Percentiles rank a stretch among this genome's conserved stretches.
Conservation (phyloP, 2,329 filamentous ascomycete genomes). For the Nothophoma quercina region DNA sequence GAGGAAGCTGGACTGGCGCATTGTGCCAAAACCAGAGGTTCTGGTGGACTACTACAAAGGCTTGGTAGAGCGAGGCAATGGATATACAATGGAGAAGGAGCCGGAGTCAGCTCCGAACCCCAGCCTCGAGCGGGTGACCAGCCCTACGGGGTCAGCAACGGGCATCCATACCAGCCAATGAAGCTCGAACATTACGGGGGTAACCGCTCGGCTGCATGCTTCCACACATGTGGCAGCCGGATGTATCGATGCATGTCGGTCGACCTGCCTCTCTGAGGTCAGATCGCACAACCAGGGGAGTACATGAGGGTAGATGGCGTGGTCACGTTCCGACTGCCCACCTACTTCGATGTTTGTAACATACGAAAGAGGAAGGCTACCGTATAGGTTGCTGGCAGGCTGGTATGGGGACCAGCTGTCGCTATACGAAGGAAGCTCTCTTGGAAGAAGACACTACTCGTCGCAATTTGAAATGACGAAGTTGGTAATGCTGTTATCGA, state of each 20-base stretch:
- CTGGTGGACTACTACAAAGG: slow-evolving; percentile 92
- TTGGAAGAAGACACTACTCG: slow-evolving; percentile 1
- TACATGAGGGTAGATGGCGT: not conserved
- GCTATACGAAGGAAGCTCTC: slow-evolving; percentile 21
- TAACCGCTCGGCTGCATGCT: slow-evolving; percentile 6
- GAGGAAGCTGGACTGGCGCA: slow-evolving; percentile 92
- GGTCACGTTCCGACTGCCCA: not conserved
- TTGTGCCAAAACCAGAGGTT: slow-evolving; percentile 93
- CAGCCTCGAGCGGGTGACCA: slow-evolving; percentile 18
- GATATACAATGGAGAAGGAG: slow-evolving; percentile 60
- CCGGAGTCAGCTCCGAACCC: slow-evolving; percentile 22
- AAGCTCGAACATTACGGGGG: slow-evolving; percentile 8
- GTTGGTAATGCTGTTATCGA: not conserved
- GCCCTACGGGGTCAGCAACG: slow-evolving; percentile 30
- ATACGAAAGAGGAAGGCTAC: slow-evolving; percentile 14
- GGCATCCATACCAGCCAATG: slow-evolving; percentile 32
- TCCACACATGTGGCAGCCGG: slow-evolving; percentile 1
- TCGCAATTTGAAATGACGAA: not conserved
- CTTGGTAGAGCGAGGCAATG: slow-evolving; percentile 73
- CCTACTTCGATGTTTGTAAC: not conserved
- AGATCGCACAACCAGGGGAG: not conserved
- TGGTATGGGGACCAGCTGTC: slow-evolving; percentile 8
- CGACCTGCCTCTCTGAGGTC: not conserved
- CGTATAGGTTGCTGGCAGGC: slow-evolving; percentile 10
- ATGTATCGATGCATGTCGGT: not conserved